phyloP scores from a whole-genome alignment of 2,329 filamentous ascomycete genomes.

The Calcarisporium arbuscula region DNA sequence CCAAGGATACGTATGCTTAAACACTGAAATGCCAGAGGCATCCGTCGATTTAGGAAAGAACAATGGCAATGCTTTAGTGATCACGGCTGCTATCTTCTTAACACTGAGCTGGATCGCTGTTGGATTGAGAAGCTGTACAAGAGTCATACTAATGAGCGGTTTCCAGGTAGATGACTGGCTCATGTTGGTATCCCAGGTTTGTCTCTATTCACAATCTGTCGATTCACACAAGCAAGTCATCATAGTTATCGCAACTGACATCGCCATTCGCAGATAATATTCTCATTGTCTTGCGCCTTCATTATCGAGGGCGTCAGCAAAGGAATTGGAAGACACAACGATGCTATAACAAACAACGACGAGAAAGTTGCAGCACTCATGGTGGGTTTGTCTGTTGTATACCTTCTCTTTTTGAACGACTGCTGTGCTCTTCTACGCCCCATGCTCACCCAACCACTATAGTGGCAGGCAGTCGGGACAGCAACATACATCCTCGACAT shows the following conservation, averaged over 20 bases:
- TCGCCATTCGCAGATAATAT: slow-evolving; percentile 28
- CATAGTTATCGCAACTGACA: too few relatives aligned
- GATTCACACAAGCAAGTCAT: too few relatives aligned
- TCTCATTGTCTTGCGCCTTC: slow-evolving; percentile 41
- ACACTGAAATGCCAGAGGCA: slow-evolving; percentile 26
- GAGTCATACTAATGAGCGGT: slow-evolving; percentile 34
- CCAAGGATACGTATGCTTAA: too few relatives aligned
- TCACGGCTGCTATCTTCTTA: slow-evolving; percentile 30
- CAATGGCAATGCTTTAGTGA: slow-evolving; percentile 31
- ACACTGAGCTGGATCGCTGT: slow-evolving; percentile 36
- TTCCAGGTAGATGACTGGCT: slow-evolving; percentile 48
- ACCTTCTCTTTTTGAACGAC: background rate
- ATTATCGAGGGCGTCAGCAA: slow-evolving; percentile 34
- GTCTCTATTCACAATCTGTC: too few relatives aligned
- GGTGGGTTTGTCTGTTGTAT: slow-evolving; percentile 21
- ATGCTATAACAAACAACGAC: slow-evolving; percentile 30
- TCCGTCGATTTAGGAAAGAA: slow-evolving; percentile 29
- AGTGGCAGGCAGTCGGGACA: slow-evolving; percentile 47
- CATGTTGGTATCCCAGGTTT: slow-evolving; percentile 43
- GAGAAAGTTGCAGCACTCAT: slow-evolving; percentile 39
- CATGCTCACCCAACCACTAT: background rate
- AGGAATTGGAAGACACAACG: slow-evolving; percentile 43
- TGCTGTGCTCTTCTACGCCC: background rate
- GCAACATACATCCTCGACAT: slow-evolving; percentile 45
- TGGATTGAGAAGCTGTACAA: slow-evolving; percentile 36